These are phyloP conservation scores for Mucor irregularis DNA, from an alignment of 371 early-diverging fungal species.

Conservation along the genomic window DNA sequence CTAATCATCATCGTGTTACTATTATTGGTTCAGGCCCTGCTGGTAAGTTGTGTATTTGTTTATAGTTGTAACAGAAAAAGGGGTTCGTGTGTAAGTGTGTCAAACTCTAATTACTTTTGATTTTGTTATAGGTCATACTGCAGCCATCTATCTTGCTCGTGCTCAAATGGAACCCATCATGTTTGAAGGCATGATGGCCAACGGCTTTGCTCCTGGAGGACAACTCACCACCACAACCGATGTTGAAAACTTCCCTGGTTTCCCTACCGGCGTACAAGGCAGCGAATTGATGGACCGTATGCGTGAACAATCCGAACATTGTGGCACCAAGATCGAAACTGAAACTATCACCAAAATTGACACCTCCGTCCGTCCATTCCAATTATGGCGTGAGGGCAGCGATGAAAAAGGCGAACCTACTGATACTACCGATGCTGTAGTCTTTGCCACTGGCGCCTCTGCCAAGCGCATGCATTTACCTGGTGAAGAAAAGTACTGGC, in stretches of 20 bases:
- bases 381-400: slow-evolving; percentile 86
- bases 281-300: slow-evolving; percentile 75
- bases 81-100: too few species aligned
- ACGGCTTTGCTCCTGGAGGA: slow-evolving; percentile 85
- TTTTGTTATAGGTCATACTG: slow-evolving; percentile 90
- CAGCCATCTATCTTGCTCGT: slow-evolving; percentile 94
- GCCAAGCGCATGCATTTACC: slow-evolving; percentile 90
- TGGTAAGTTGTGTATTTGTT: slow-evolving; percentile 37
- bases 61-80: background rate
- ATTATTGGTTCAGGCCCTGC: slow-evolving; percentile 94
- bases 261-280: slow-evolving; percentile 85
- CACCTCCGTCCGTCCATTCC: slow-evolving; percentile 81
- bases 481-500: slow-evolving; percentile 56
- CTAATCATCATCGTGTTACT: slow-evolving; percentile 47
- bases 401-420: slow-evolving; percentile 70
- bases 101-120: too few species aligned
- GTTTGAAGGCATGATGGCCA: slow-evolving; percentile 98
- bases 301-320: slow-evolving; percentile 37
- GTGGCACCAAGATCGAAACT: slow-evolving; percentile 67
- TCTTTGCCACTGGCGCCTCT: slow-evolving; percentile 98
- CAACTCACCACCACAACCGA: slow-evolving; percentile 93
- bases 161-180: slow-evolving; percentile 91
- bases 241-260: slow-evolving; percentile 90
- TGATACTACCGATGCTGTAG: slow-evolving; percentile 81
- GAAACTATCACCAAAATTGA: slow-evolving; percentile 92